phyloP scores from a whole-genome alignment of 1,284 basidiomycete species.

The Fistulinella staudtii region DNA sequence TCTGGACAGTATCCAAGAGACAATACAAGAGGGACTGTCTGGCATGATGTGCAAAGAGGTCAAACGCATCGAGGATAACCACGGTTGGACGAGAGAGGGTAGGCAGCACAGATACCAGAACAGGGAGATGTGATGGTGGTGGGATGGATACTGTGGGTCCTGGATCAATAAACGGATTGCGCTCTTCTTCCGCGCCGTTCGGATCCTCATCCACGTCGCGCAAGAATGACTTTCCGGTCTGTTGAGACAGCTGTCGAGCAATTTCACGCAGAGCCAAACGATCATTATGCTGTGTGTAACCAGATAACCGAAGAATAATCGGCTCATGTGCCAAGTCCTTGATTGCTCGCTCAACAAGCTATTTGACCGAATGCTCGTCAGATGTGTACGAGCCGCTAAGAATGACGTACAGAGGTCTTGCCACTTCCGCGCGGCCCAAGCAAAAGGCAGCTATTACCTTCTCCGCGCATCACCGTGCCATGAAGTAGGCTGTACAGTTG shows the following conservation, averaged over 20 bases:
- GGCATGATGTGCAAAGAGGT: slow-evolving; percentile 85
- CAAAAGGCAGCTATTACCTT: slow-evolving; percentile 88
- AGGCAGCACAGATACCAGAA: slow-evolving; percentile 74
- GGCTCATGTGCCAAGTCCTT: slow-evolving; percentile 43
- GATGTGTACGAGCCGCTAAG: not conserved
- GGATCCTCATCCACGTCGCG: slow-evolving; percentile 39
- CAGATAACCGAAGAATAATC: slow-evolving; percentile 81
- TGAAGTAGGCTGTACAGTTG: slow-evolving; percentile 61
- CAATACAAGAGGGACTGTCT: slow-evolving; percentile 88
- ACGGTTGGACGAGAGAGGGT: slow-evolving; percentile 76
- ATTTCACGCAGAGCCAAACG: slow-evolving; percentile 91
- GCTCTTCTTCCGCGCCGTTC: slow-evolving; percentile 27
- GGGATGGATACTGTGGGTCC: slow-evolving; percentile 41
- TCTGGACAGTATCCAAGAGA: slow-evolving; percentile 78
- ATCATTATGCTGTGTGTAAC: slow-evolving; percentile 81
- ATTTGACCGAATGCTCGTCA: slow-evolving; percentile 2
- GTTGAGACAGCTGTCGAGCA: slow-evolving; percentile 72
- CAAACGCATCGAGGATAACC: slow-evolving; percentile 85
- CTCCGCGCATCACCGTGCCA: slow-evolving; percentile 73
- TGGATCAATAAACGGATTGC: slow-evolving; percentile 40
- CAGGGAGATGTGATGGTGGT: slow-evolving; percentile 75
- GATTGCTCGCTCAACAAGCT: slow-evolving; percentile 62
- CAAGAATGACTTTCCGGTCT: slow-evolving; percentile 58
- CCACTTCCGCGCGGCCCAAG: slow-evolving; percentile 82
- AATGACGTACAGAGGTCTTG: slow-evolving; percentile 67